Conservation (phyloP, 345 rosid species). For the Crucihimalaya himalaica region DNA sequence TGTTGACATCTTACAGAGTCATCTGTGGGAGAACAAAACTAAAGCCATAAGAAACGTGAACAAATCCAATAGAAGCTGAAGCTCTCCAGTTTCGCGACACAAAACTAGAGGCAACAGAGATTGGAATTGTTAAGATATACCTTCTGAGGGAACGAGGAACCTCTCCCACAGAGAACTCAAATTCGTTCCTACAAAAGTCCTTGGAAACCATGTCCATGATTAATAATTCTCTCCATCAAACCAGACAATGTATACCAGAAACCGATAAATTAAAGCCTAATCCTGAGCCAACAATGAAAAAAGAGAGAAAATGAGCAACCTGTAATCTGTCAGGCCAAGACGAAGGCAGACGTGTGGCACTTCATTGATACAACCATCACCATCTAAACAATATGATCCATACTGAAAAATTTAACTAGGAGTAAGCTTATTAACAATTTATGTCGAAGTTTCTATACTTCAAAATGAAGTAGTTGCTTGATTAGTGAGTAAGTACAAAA, state of each 20-base stretch:
- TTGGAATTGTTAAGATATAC: constrained; percentile 37
- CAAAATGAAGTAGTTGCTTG: neutral
- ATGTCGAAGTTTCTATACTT: neutral
- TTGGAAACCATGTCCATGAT: constrained; percentile 38
- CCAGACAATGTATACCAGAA: neutral
- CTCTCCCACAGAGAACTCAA: constrained; percentile 80
- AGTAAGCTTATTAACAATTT: constrained; percentile 3
- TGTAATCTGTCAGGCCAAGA: constrained; percentile 91
- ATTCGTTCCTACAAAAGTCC: constrained; percentile 90
- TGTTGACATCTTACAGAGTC: constrained; percentile 65
- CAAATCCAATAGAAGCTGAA: constrained; percentile 11
- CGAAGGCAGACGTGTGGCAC: constrained; percentile 54
- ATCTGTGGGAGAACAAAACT: constrained; percentile 46
- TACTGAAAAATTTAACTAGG: constrained; percentile 49
- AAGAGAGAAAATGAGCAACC: constrained; percentile 47
- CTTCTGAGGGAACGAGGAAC: constrained; percentile 73
- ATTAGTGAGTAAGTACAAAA: neutral
- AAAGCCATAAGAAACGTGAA: constrained; percentile 2
- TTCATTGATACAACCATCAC: constrained; percentile 43
- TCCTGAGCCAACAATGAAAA: neutral
- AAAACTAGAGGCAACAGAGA: neutral
- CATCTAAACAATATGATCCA: constrained; percentile 58
- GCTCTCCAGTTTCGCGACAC: neutral
- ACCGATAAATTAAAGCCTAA: neutral
- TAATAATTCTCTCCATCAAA: constrained; percentile 24